Base-by-base conservation (phyloP, 768 basidiomycete species). In the Psilocybe tampanensis region DNA sequence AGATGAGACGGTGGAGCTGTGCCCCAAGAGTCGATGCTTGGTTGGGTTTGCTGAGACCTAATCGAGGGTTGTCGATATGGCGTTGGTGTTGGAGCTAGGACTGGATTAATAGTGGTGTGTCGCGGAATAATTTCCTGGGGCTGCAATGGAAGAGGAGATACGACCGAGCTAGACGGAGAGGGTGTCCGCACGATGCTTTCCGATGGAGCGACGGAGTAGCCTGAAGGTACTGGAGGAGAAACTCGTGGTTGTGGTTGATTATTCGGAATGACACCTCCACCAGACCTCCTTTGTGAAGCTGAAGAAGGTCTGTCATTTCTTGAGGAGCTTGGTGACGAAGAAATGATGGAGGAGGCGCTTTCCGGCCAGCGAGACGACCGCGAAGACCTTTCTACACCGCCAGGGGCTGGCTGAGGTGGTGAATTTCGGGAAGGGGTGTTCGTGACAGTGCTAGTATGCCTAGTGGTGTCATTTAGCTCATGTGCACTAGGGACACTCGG, bases 1-100 rank as follows among this genome's bases (percentile, higher is more conserved):
- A 60, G 44, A 12, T 65, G 52, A 4, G 62, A 62, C 11, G 57
- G 44, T 12, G 60, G 44, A 8, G 45, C 29, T 13, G 65, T 66
- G 13, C 62, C 65, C 65, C 65, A 66, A 19, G 60, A 56, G 24
- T 54, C 60, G 21, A 21, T 49, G 24, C 42, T 58, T 17, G 18
- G 52, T 32, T 48, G n/a, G 3, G 43, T 55, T 21, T 34, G 49
- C 53, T 23, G 23, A 39, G 45, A 53, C 24, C 36, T 29, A 7
- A 32, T 29, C 17, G 47, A 48, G 29, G 47, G n/a, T 8, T 26
- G 2, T 9, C 47, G 12, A 9, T 18, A 11, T 39, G 36, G 18
- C 12, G 36, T 18, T 44, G 52, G 34, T 32, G 42, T 29, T 29
- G 4, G 29, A 5, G 9, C 9, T 29, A 5, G 29, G 29, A n/a